Base-by-base conservation (phyloP, 345 rosid species). In the Populus euphratica region DNA sequence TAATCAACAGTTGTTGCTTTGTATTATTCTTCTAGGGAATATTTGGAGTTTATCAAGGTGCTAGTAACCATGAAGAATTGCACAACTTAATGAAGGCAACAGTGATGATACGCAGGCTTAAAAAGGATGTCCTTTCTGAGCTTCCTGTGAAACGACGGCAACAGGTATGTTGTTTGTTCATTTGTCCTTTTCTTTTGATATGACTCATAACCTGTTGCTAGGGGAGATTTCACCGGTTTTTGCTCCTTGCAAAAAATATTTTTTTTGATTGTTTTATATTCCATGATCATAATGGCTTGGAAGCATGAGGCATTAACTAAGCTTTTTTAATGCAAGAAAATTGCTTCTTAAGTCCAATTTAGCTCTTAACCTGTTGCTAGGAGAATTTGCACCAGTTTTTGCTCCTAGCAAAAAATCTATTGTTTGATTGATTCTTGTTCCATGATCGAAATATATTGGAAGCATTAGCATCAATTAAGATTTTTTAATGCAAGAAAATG, bases 71-170 rank as follows among this genome's bases (percentile, higher is more conserved):
- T 83, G 99, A 95, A 52, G 99, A 95, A 84, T 86, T 95, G 88
- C 99, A 95, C 86, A 91, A 87, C 89, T 82, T 93, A 90, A 93
- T 95, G 89, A 95, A 91, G 91, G 94, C 98, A 82, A 95, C 99
- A 21, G 87, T 91, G 63, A 95, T 95, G 99, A 93, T 95, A 78
- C 91, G 99, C 76, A 90, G 99, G 80, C 92, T 90, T 67, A 95
- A 95, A 86, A 95, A 88, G 75, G 97, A 95, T 88, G 99, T 95
- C 77, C 96, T 95, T 73, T 44, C 85, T 68, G 85, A 95, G 86
- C 99, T 95, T 77, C 99, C 99, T 23, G 71, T 86, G 72, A 93
- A 95, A 81, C 95, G 98, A 41, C 90, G 99, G 77, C 99, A 95
- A 77, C 99, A 93, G 92, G 98, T 93, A 75, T 62, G 27, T 50